Evolutionary conservation across 1,284 basidiomycete species (phyloP), one percentile per base, ranked within the genome.

Genomic region (Ganoderma lucidum): DNA sequence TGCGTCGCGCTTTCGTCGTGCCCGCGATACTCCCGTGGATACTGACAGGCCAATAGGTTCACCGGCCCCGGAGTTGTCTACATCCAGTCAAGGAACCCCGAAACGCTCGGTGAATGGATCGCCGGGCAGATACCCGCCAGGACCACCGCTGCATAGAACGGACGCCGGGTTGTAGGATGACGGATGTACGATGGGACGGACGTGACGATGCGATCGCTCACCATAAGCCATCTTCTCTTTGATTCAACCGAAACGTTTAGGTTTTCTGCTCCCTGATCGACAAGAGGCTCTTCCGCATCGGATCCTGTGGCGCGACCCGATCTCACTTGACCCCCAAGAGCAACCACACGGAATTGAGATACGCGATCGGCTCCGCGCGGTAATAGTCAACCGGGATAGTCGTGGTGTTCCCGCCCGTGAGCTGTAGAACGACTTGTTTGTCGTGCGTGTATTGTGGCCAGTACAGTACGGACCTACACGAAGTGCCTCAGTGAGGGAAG

Each of bases 1-100:
- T 80, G 63, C 44, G 75, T 70, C 6, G 19, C 17, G 19, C 23
- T 9, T 6, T 28, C 19, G 37, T 39, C n/a, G 10, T 59, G 10
- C 6, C 6, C 2, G 10, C 8, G 30, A 23, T 9, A 35, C 45
- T 6, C 45, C 6, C 23, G 19, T 3, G 10, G 48, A 41, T 23
- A 17, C 58, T 70, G 12, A 69, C 15, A 28, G 51, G 3, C 1
- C 23, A 0, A 3, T 56, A 80, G 78, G 12, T 81, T 80, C 72
- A 78, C 77, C 12, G 80, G 80, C 0, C 80, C 80, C 23, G 80
- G 79, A 0, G 73, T 72, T 15, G 78, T 81, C 19, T 81, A 80
- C 69, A 75, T 80, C 53, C 79, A 80, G 69, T 77, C 80, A 23
- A 71, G 79, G 56, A 81, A 78, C 70, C 76, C 79, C 0, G 76